phyloP scores from a whole-genome alignment of 1,284 basidiomycete species.

The Ceratobasidium sp. region DNA sequence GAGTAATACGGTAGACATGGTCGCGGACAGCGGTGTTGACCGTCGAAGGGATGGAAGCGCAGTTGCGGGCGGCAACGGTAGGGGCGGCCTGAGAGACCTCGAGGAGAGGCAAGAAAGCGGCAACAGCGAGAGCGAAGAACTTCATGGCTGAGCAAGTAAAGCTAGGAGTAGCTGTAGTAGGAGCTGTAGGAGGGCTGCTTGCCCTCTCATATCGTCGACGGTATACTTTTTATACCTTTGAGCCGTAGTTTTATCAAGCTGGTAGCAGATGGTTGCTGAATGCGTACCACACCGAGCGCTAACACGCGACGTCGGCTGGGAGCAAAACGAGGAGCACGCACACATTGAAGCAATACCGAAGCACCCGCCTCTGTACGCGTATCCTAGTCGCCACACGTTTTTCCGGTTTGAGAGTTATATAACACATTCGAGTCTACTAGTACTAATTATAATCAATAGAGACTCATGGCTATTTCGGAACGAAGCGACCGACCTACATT shows the following conservation, averaged over 20 bases:
- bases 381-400: neutral
- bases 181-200: neutral
- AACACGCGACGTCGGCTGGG: conserved; percentile 31
- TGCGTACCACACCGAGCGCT: conserved; percentile 2
- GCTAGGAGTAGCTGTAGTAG: neutral
- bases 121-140: conserved; percentile 31
- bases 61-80: conserved; percentile 23
- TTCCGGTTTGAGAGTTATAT: too few species aligned
- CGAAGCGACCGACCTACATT: neutral
- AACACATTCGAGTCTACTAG: conserved; percentile 11
- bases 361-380: conserved; percentile 31
- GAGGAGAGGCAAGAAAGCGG: conserved; percentile 19
- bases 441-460: neutral
- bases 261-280: neutral
- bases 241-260: neutral
- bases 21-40: conserved; percentile 38
- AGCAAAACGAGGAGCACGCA: conserved; percentile 9
- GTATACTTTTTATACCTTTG: conserved; percentile 12
- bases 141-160: conserved; percentile 13
- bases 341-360: conserved; percentile 11
- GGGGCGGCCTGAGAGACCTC: conserved; percentile 32
- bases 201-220: neutral
- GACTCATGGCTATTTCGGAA: neutral
- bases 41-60: conserved; percentile 33
- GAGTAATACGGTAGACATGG: conserved; percentile 39